Evolutionary conservation across 805 yeast genomes (phyloP), one percentile per base, ranked within the genome.

Genomic region (Candida tibetensis): DNA sequence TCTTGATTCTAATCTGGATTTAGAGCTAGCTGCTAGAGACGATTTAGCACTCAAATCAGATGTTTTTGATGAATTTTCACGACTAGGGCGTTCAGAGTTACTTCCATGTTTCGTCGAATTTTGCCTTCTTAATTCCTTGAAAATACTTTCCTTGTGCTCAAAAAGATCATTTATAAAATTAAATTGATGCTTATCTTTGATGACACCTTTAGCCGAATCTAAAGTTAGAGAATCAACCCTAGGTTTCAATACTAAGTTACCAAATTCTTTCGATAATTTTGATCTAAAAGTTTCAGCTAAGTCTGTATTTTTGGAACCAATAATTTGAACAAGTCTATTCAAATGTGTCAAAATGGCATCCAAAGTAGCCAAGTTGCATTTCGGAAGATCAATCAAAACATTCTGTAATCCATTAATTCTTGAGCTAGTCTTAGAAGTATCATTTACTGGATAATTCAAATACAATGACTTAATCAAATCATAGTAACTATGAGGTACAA

Each of bases 331-430:
- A 40, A 87, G 62, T 32, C 95, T 69, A 36, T 74, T 72, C 55
- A 87, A 75, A 58, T 87, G 95, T 2, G 88, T 79, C 27, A 82
- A 73, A n/a, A 87, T 60, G 1, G 90, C 89, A 56, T 84, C 90
- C 37, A 87, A 69, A 0, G 95, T 84, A 1, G 95, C 91, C 30
- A 86, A 66, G 51, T 82, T 84, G 31, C 83, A 72, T 36, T 81
- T 77, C 15, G 88, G 80, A 37, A 87, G 68, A 40, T 84, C 84
- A 3, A 76, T 69, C 40, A 87, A 66, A 0, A 83, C 77, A 42
- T 80, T 82, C 27, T 77, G 82, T 35, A 86, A 60, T 0, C 89
- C 88, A 33, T 69, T 72, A 10, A 82, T 62, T 40, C 95, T 69
- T 5, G 51, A 38, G 32, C 68, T 71, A 10, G 82, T 64, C 40